Conservation (phyloP, 352 stramenopile genomes). For the Pythium scleroteichum region DNA sequence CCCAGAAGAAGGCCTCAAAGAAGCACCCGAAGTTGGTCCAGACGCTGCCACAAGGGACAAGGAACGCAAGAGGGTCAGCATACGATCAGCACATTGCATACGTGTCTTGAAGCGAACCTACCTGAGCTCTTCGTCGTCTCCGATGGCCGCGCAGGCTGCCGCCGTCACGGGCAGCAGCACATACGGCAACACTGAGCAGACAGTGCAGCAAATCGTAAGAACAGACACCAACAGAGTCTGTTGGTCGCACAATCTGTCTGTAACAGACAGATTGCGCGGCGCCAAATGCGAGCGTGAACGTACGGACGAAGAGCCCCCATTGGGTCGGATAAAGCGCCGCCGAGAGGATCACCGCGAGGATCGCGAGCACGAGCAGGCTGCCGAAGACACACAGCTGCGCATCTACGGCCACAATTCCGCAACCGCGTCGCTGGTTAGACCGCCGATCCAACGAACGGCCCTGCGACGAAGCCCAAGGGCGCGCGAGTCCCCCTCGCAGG, state of each 20-base stretch:
- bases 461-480: no score
- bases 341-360: slow-evolving; percentile 56
- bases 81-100: no score
- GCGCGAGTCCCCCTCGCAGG: no score
- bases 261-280: not conserved
- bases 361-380: slow-evolving; percentile 53
- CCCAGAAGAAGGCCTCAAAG: slow-evolving; percentile 74
- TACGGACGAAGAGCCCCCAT: slow-evolving; percentile 73
- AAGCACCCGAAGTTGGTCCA: slow-evolving; percentile 75
- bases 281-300: not conserved
- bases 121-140: slow-evolving; percentile 54
- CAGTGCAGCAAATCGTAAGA: not conserved
- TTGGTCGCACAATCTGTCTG: no score
- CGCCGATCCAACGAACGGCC: no score
- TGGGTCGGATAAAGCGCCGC: slow-evolving; percentile 58
- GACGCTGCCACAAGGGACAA: slow-evolving; percentile 18
- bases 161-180: slow-evolving; percentile 64
- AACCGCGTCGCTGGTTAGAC: no score
- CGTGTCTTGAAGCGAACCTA: not conserved
- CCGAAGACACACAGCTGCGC: slow-evolving; percentile 43
- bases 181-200: slow-evolving; percentile 59
- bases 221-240: no score
- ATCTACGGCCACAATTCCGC: slow-evolving; percentile 23
- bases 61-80: not conserved
- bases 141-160: slow-evolving; percentile 50